Base-by-base conservation (phyloP, 2,329 filamentous ascomycete genomes). In the Talaromyces amestolkiae region DNA sequence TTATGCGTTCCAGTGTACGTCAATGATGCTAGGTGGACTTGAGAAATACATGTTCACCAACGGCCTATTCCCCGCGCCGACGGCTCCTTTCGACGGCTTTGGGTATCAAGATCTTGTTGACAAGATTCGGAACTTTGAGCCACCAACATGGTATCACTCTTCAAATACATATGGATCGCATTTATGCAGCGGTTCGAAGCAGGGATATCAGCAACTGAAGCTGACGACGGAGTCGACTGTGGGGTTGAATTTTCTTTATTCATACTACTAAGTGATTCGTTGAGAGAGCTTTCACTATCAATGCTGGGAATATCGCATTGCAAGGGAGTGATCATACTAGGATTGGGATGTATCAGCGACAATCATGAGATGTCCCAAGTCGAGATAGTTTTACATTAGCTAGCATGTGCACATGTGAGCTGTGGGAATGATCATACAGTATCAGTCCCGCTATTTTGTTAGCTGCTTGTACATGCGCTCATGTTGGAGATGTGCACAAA, bases 11-110 rank as follows among this genome's bases (percentile, higher is more conserved):
- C 22, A 59, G 24, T 59, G 37, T 31, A 33, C 22, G 22, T 59
- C 56, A 43, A 59, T 59, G 56, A 27, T 59, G 56, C 56, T 59
- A 3, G 56, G 56, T 4, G 56, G 37, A 9, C 56, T 59, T n/a
- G 56, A 59, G 15, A 59, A 59, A 8, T 9, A 59, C 1, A 41
- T 59, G 22, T 43, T 45, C 17, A 6, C 19, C 37, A 59, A 45
- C 19, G 37, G 56, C 1, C 24, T 59, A 1, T 31, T 6, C 9
- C 56, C 56, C 1, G 17, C 11, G 9, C 56, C 56, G 13, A 17
- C 35, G 1, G 2, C 56, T 5, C 56, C 56, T 31, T 59, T 59
- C n/a, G 1, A 45, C 11, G 56, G 56, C 3, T 17, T 45, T 17
- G n/a, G 39, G 8, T 59, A 59, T 13, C 24, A 45, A 2, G 19